Evolutionary conservation across 495 filamentous ascomycete species (phyloP).

Genomic region (Xylaria telfairii): DNA sequence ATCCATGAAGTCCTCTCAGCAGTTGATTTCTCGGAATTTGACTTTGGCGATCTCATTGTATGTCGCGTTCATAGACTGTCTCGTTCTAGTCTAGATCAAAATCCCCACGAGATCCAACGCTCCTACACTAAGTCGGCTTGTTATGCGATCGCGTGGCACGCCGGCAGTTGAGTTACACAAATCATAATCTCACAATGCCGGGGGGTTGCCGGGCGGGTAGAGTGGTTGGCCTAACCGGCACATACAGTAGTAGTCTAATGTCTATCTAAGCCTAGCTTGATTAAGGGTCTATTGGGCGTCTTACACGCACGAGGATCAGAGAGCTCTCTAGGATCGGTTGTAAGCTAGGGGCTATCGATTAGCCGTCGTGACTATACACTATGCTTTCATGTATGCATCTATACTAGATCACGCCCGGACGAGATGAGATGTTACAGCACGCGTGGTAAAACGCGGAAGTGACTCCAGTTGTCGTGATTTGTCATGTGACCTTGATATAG

Average conservation of each 20-base stretch:
- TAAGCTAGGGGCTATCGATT: background rate
- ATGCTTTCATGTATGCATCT: background rate
- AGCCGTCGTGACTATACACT: background rate
- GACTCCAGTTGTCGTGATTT: background rate
- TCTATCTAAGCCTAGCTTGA: background rate
- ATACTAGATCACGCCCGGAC: too few relatives aligned
- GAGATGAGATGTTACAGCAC: background rate
- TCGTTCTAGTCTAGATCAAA: background rate
- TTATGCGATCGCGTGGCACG: background rate
- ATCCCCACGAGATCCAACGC: background rate
- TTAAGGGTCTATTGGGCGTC: background rate
- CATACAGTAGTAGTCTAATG: background rate
- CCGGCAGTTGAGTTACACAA: background rate
- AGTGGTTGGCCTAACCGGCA: background rate
- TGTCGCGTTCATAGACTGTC: background rate
- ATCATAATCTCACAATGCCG: background rate
- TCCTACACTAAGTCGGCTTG: background rate
- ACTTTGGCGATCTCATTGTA: background rate
- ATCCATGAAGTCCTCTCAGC: background rate
- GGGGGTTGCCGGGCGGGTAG: background rate
- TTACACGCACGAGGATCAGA: background rate
- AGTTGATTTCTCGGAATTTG: background rate
- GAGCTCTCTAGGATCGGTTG: background rate
- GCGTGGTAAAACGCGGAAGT: background rate
- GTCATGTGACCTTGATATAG: background rate